A percentile compares a stretch with the other conserved stretches of the same genome.
Evolutionary conservation across 208 protist species (phyloP).

Genomic region (Trypanosoma grayi): DNA sequence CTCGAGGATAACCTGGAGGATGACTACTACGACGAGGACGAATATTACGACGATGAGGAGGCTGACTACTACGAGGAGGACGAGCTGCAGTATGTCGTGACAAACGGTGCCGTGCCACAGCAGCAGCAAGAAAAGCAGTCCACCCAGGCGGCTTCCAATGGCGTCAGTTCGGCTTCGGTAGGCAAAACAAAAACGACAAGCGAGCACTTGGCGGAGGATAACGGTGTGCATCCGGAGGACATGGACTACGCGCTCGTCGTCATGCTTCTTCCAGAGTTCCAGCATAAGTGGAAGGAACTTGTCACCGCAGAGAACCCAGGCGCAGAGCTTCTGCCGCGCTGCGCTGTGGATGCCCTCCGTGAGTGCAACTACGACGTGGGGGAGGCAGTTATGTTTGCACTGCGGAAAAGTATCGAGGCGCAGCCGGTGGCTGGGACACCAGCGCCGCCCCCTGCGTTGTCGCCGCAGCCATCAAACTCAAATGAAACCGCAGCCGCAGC

Average conservation of each 20-base stretch:
- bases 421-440: not conserved
- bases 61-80: conserved; percentile 46
- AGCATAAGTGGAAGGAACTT: conserved; percentile 38
- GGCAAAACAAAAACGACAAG: not conserved
- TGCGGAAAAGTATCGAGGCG: conserved; percentile 31
- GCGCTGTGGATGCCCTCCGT: conserved; percentile 53
- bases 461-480: too few relatives aligned
- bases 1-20: conserved; percentile 48
- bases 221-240: conserved; percentile 33
- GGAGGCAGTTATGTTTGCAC: conserved; percentile 24
- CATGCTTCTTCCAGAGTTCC: conserved; percentile 34
- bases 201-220: conserved; percentile 5
- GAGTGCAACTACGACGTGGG: conserved; percentile 57
- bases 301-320: conserved; percentile 17
- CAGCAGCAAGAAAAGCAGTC: too few relatives aligned
- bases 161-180: too few relatives aligned
- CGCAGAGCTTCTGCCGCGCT: conserved; percentile 35
- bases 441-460: too few relatives aligned
- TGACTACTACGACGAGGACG: conserved; percentile 47
- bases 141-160: too few relatives aligned
- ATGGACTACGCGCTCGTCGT: conserved; percentile 57
- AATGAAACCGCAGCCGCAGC: too few relatives aligned
- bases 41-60: conserved; percentile 59
- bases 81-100: conserved; percentile 34
- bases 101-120: conserved; percentile 3